Base-by-base conservation (phyloP, 176 grass and related monocot species). In the Oryza glaberrima region DNA sequence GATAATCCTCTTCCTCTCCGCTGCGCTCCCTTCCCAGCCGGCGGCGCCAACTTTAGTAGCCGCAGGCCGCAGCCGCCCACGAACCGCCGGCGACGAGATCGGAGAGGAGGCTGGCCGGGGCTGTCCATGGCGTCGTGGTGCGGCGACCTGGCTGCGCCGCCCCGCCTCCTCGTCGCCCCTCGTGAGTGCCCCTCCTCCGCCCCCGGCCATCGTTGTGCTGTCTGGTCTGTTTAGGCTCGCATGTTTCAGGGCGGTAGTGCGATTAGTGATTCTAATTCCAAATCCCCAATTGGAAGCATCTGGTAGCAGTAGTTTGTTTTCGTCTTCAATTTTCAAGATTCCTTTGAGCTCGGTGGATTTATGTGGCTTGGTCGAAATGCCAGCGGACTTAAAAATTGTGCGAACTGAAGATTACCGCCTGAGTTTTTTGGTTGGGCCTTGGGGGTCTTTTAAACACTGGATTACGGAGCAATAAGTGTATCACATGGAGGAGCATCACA, bases 91-190 rank as follows among this genome's bases (percentile, higher is more conserved):
- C 40, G 14, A 3, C 67, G 56, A 77, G 34, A 17, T 23, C 2
- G 8, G 22, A 38, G 22, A 72, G 41, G 40, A n/a, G 67, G 38
- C 49, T n/a, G 6, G 1, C 51, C 16, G 11, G 11, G 11, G 1
- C 51, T 15, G 67, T 3, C 32, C 9, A 82, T 83, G 86, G 56
- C 74, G 32, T 73, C 76, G 70, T 91, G 85, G 85, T 83, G 86
- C 71, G 80, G 80, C 34, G 56, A 45, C 85, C 23, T 91, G 81
- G 76, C 70, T 44, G 43, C 76, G 76, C 30, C 74, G 52, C 89
- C 89, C 16, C 81, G 89, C 35, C 64, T 91, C 76, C 81, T 91
- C 81, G 23, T 91, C n/a, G 76, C 76, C 41, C 85, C 81, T 23
- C 16, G 89, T 87, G 68, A 91, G 89, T 64, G 10, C 71, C 52